Evolutionary conservation across 2,329 filamentous ascomycete species (phyloP), one percentile per base, ranked within the genome.

Genomic region (Fusarium anguioides): DNA sequence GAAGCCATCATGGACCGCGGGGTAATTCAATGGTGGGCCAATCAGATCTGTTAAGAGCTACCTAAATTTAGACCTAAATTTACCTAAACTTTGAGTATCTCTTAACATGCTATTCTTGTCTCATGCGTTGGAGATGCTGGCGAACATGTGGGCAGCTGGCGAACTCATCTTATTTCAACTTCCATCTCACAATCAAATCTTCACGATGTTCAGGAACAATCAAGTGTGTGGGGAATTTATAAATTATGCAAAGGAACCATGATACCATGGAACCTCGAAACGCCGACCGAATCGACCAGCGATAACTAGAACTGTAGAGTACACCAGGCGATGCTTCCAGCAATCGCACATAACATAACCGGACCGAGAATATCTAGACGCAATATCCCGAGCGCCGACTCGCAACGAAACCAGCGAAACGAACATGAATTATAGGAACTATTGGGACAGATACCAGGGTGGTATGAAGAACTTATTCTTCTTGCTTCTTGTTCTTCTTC

Each of bases 401-500:
- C 75, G 75, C 78, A 77, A 73, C 69, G 77, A 78, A 77, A 73
- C 73, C 73, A 74, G 77, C 77, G 74, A 78, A 76, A 73, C 75
- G 77, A 77, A 77, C 75, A 78, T 77, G 50, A 74, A 70, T 74
- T 75, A 69, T 75, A 76, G 76, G 75, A 77, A 73, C 65, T 78
- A 79, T 80, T 78, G 77, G 72, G 80, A 76, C 74, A 80, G 75
- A 79, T 76, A 77, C 73, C 72, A 67, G 64, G 71, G 66, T 71
- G 64, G 56, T 36, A 33, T 59, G 24, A 65, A 47, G 50, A 18
- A 29, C 47, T 74, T 74, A 76, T 75, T 82, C 81, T 60, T 82
- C 81, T 23, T 79, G 83, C 80, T 87, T 87, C 82, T 87, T 87
- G 86, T 93, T 85, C 81, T 86, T 87, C 83, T 89, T 89, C 87